Evolutionary conservation across 768 basidiomycete genomes (phyloP).

Genomic region (Mycena sanguinolenta): DNA sequence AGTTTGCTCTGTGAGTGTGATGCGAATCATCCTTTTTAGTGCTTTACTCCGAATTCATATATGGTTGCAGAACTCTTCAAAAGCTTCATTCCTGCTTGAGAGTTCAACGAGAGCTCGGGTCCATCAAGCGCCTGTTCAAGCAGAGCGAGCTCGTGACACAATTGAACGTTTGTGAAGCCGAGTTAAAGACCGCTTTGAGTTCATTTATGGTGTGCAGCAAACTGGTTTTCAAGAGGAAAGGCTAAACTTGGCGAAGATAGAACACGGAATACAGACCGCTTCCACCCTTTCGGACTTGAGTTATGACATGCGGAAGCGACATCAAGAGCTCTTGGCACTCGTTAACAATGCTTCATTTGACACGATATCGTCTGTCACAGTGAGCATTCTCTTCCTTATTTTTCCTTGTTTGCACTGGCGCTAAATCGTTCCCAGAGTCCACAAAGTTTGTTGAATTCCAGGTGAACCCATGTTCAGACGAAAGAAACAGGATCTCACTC

Average conservation of each 20-base stretch:
- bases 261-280: neutral
- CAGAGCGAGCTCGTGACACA: neutral
- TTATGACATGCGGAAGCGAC: neutral
- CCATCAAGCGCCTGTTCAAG: conserved; percentile 10
- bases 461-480: neutral
- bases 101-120: neutral
- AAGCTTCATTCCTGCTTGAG: conserved; percentile 3
- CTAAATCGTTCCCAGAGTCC: neutral
- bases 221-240: too few relatives aligned
- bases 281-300: neutral
- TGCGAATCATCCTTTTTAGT: too few relatives aligned
- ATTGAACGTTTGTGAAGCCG: neutral
- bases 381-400: neutral
- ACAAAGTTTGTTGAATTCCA: neutral
- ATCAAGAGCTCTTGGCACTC: neutral
- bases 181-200: neutral
- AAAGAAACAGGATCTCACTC: neutral
- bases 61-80: neutral
- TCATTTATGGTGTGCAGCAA: neutral
- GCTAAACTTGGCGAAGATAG: neutral
- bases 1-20: too few relatives aligned
- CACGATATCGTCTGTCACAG: neutral
- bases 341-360: neutral
- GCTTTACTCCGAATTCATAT: too few relatives aligned
- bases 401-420: neutral